A percentile compares a stretch with the other conserved stretches of the same genome.
phyloP scores from a whole-genome alignment of 2,329 filamentous ascomycete species.

The Hypoxylon sp. region DNA sequence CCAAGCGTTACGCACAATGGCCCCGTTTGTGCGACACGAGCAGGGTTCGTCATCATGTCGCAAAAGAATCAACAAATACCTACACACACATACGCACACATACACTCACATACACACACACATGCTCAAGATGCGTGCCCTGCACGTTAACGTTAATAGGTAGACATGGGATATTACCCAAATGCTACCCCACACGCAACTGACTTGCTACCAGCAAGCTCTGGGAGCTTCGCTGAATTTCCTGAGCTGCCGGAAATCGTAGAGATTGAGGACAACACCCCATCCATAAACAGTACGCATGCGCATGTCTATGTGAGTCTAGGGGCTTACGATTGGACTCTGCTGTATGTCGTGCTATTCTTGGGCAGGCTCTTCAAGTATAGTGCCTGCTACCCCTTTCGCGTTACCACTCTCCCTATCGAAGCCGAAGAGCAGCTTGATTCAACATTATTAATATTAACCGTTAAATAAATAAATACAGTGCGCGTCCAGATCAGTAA shows the following conservation, averaged over 20 bases:
- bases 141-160: conserved; percentile 23
- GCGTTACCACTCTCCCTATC: conserved; percentile 32
- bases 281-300: conserved; percentile 28
- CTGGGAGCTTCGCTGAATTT: conserved; percentile 17
- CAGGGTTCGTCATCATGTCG: conserved; percentile 34
- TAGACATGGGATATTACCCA: conserved; percentile 31
- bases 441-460: conserved; percentile 17
- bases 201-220: conserved; percentile 11
- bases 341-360: conserved; percentile 38
- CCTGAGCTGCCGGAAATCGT: conserved; percentile 21
- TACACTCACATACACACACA: conserved; percentile 1
- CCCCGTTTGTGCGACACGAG: conserved; percentile 29
- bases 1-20: conserved; percentile 24
- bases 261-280: conserved; percentile 18
- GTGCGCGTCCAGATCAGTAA: conserved; percentile 30
- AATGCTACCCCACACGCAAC: conserved; percentile 36
- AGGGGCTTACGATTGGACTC: conserved; percentile 28
- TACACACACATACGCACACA: neutral
- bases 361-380: conserved; percentile 21
- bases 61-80: conserved; percentile 25
- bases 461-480: conserved; percentile 33
- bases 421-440: conserved; percentile 5
- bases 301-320: conserved; percentile 29
- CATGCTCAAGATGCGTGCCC: conserved; percentile 8
- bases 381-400: conserved; percentile 22